phyloP scores from a whole-genome alignment of 495 filamentous ascomycete genomes.

The Aspergillus bertholletiae region DNA sequence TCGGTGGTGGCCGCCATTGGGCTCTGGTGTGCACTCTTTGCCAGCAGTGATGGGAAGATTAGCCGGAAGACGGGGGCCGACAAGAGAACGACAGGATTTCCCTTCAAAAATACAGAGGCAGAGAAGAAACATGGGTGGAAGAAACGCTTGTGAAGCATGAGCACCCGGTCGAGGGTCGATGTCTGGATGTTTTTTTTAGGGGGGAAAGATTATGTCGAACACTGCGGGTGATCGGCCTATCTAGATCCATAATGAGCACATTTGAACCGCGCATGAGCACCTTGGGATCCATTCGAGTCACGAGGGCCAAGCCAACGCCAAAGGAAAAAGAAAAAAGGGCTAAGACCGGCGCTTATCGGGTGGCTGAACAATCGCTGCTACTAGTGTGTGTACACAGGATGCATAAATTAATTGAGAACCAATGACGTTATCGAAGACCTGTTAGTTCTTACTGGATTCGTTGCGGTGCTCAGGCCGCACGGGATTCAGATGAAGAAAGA shows the following conservation, averaged over 20 bases:
- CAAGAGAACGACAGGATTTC: conserved; percentile 74
- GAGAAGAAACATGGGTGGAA: conserved; percentile 52
- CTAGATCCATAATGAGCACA: background rate
- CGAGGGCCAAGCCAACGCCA: background rate
- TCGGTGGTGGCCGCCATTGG: conserved; percentile 57
- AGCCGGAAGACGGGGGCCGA: conserved; percentile 72
- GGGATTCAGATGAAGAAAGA: background rate
- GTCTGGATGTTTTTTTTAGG: background rate
- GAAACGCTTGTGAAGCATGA: conserved; percentile 21
- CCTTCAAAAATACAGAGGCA: conserved; percentile 56
- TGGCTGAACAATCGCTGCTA: background rate
- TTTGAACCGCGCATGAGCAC: background rate
- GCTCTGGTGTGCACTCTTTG: conserved; percentile 75
- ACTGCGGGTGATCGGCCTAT: background rate
- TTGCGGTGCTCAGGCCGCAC: background rate
- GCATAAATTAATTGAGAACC: background rate
- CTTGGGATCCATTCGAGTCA: background rate
- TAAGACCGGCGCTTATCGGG: background rate
- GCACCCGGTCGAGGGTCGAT: background rate
- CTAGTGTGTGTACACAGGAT: background rate
- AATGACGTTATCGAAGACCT: background rate
- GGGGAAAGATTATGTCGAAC: background rate
- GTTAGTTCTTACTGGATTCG: background rate
- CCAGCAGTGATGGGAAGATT: conserved; percentile 57
- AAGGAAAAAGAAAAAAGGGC: too few relatives aligned